Evolutionary conservation across 257 asterid species (phyloP).

Genomic region (Plantago ovata): DNA sequence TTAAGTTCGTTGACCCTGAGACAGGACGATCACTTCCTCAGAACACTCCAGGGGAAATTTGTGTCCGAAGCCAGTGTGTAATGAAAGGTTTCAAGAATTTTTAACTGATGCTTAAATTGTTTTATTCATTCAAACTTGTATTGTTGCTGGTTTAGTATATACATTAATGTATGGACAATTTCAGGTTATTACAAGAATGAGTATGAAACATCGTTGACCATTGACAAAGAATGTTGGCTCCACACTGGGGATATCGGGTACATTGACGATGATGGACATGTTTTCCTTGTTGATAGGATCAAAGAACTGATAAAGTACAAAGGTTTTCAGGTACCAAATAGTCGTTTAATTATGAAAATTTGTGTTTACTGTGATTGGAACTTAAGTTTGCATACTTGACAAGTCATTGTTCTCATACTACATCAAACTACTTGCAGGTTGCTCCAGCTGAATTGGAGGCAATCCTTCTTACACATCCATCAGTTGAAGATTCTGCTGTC

Average conservation of each 20-base stretch:
- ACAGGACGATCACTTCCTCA: slow-evolving; percentile 53
- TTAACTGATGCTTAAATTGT: neutral
- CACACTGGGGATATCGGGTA: slow-evolving; percentile 94
- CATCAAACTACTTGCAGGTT: slow-evolving; percentile 42
- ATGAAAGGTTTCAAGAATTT: slow-evolving; percentile 54
- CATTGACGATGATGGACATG: slow-evolving; percentile 80
- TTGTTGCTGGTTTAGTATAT: neutral
- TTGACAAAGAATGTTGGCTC: slow-evolving; percentile 86
- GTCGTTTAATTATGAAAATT: neutral
- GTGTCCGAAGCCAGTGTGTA: slow-evolving; percentile 89
- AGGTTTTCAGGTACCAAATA: slow-evolving; percentile 65
- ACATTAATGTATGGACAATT: slow-evolving; percentile 4
- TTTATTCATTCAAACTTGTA: neutral
- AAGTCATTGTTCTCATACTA: neutral
- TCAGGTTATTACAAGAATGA: slow-evolving; percentile 87
- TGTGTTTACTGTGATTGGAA: too few species aligned
- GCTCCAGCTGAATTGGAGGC: slow-evolving; percentile 99
- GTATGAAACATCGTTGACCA: slow-evolving; percentile 62
- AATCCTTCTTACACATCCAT: slow-evolving; percentile 74
- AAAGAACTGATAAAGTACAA: slow-evolving; percentile 87
- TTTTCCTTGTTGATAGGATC: slow-evolving; percentile 85
- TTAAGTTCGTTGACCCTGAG: slow-evolving; percentile 77
- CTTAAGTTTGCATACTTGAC: neutral
- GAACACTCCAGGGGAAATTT: slow-evolving; percentile 77
- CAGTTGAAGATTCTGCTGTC: slow-evolving; percentile 89